A percentile compares a stretch with the other conserved stretches of the same genome.
Evolutionary conservation across 331 rosid genomes (phyloP).

Genomic region (Telfairia occidentalis): DNA sequence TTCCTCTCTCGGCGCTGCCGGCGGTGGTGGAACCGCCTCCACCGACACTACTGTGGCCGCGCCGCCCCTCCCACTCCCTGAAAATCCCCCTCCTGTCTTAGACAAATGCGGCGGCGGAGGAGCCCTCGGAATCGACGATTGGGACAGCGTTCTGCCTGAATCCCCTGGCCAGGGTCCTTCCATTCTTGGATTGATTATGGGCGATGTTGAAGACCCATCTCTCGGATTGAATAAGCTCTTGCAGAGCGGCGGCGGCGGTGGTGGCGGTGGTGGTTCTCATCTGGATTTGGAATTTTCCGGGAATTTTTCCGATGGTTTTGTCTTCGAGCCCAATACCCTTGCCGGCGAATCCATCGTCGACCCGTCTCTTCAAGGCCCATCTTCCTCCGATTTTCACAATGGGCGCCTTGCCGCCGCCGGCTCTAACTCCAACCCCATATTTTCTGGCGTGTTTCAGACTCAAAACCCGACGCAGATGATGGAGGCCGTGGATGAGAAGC

Average conservation of each 20-base stretch:
- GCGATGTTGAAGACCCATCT: slow-evolving; percentile 70
- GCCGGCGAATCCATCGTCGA: slow-evolving; percentile 22
- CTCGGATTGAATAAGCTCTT: slow-evolving; percentile 57
- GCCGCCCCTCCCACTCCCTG: slow-evolving; percentile 19
- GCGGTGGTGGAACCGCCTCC: slow-evolving; percentile 31
- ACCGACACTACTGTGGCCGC: slow-evolving; percentile 30
- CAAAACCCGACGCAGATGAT: slow-evolving; percentile 33
- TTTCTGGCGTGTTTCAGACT: slow-evolving; percentile 39
- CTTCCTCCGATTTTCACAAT: slow-evolving; percentile 36
- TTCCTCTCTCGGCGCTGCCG: slow-evolving; percentile 50
- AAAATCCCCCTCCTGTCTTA: slow-evolving; percentile 20
- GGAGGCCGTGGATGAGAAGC: slow-evolving; percentile 46
- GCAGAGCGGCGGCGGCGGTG: slow-evolving; percentile 26
- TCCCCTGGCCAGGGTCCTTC: slow-evolving; percentile 69
- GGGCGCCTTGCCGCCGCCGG: slow-evolving; percentile 20
- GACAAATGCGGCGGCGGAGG: slow-evolving; percentile 44
- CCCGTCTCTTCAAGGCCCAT: slow-evolving; percentile 26
- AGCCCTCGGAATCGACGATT: slow-evolving; percentile 51
- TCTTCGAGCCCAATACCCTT: slow-evolving; percentile 30
- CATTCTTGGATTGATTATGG: slow-evolving; percentile 59
- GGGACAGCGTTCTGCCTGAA: slow-evolving; percentile 71
- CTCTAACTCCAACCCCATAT: slow-evolving; percentile 17
- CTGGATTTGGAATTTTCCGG: slow-evolving; percentile 44
- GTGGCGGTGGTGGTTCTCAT: slow-evolving; percentile 19
- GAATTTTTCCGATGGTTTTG: slow-evolving; percentile 44